Base-by-base conservation (phyloP, 495 filamentous ascomycete genomes). In the Penicillium cinerascens region DNA sequence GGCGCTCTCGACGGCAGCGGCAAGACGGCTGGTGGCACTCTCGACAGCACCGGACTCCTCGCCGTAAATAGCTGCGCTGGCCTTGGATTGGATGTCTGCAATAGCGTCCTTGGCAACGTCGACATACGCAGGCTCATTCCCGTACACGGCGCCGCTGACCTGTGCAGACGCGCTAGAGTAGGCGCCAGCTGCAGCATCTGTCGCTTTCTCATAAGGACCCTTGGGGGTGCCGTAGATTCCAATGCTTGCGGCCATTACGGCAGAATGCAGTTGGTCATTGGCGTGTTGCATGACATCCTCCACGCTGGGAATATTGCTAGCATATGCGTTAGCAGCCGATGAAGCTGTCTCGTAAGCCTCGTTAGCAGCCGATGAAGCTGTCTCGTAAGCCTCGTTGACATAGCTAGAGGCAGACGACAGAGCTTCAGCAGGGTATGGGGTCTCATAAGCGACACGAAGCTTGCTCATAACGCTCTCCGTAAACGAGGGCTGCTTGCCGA, bases 401-500 rank as follows among this genome's bases (percentile, higher is more conserved):
- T 77, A 79, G 52, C 76, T 81, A 5, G 78, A 81, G 6, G 77
- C 80, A 21, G 77, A 76, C 1, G 80, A 76, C 4, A 76, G 66
- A 13, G 63, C 69, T 13, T 63, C 58, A 27, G 61, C 64, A 47
- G 75, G 81, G 41, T 84, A 82, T 0, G 77, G 77, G 1, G 76
- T 80, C 55, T 81, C 74, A 60, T 84, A 84, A 3, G 84, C 88
- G 2, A 80, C 82, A 27, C 77, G 78, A 6, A 96, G 77, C 18
- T 86, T 80, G 48, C 73, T 83, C 72, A 91, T 80, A 0, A 92
- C 86, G 50, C 85, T 88, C 56, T 96, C 89, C 0, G 87, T 89
- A 59, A 89, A 96, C 13, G 84, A 79, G 5, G 89, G 87, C 64
- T 96, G 88, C 67, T 85, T 87, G 21, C 87, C 91, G 41, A 72